A percentile compares a stretch with the other conserved stretches of the same genome.
phyloP scores from a whole-genome alignment of 2,329 filamentous ascomycete genomes.

The Aspergillus pseudoglaucus region DNA sequence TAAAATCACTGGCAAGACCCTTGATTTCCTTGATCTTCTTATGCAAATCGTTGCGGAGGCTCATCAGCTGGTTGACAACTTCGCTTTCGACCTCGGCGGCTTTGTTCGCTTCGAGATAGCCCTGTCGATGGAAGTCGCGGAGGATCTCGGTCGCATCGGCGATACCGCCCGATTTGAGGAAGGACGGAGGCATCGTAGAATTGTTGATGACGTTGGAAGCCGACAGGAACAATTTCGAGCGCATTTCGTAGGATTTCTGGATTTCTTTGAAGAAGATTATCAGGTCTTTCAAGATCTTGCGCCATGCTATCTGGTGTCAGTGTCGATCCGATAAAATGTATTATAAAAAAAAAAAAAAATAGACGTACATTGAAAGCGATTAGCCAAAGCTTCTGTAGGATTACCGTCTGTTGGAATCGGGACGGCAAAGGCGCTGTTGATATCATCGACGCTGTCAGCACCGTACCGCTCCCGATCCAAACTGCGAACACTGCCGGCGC shows the following conservation, averaged over 20 bases:
- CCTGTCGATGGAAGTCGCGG: conserved; percentile 73
- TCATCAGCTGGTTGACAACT: conserved; percentile 79
- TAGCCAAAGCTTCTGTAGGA: conserved; percentile 80
- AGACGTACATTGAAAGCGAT: conserved; percentile 76
- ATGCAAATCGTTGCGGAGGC: conserved; percentile 77
- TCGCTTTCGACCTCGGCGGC: conserved; percentile 86
- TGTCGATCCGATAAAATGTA: conserved; percentile 2
- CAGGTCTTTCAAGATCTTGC: conserved; percentile 88
- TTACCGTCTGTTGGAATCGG: conserved; percentile 82
- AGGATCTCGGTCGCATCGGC: conserved; percentile 79
- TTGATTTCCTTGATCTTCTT: conserved; percentile 99
- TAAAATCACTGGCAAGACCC: conserved; percentile 86
- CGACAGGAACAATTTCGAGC: conserved; percentile 74
- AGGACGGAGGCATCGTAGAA: conserved; percentile 64
- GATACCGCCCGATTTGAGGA: conserved; percentile 75
- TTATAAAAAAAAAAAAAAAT: conserved; percentile 1
- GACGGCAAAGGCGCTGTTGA: conserved; percentile 79
- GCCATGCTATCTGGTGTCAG: conserved; percentile 61
- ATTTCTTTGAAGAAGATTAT: conserved; percentile 92
- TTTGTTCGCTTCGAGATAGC: conserved; percentile 75
- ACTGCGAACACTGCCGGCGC: conserved; percentile 80
- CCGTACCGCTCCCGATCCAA: conserved; percentile 53
- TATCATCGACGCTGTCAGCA: conserved; percentile 49
- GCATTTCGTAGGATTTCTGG: conserved; percentile 78
- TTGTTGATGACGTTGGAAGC: conserved; percentile 80